Evolutionary conservation across 208 protist species (phyloP).

Genomic region (Strigomonas culicis): DNA sequence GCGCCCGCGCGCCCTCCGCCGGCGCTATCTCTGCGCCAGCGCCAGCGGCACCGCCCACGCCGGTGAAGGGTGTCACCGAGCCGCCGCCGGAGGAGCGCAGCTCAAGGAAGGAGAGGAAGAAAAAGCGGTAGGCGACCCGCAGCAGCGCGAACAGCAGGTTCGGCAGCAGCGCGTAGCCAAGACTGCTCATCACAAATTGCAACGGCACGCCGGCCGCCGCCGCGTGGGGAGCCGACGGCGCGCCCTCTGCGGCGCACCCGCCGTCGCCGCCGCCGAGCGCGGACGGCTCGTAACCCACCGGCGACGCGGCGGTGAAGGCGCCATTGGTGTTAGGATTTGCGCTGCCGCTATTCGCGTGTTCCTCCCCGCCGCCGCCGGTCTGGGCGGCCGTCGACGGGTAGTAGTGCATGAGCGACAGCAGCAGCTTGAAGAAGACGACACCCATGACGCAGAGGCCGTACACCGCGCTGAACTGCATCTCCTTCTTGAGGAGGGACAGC

Average conservation of each 20-base stretch:
- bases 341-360: constrained; percentile 1
- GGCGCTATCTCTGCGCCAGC: no score
- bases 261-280: no score
- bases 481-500: constrained; percentile 64
- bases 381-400: no score
- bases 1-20: no score
- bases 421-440: constrained; percentile 57
- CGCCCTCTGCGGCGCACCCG: no score
- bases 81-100: no score
- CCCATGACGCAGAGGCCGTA: constrained; percentile 76
- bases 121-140: constrained; percentile 39
- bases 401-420: constrained; percentile 73
- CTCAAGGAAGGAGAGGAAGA: constrained; percentile 13
- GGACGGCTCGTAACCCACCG: no score
- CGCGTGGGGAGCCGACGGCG: no score
- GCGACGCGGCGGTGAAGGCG: neutral
- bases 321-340: neutral
- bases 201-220: constrained; percentile 35
- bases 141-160: constrained; percentile 55
- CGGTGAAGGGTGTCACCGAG: no score
- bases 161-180: constrained; percentile 83
- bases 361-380: no score
- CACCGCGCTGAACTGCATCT: constrained; percentile 78
- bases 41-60: no score
- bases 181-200: constrained; percentile 65